Base-by-base conservation (phyloP, 495 filamentous ascomycete species). In the Neurospora intermedia region DNA sequence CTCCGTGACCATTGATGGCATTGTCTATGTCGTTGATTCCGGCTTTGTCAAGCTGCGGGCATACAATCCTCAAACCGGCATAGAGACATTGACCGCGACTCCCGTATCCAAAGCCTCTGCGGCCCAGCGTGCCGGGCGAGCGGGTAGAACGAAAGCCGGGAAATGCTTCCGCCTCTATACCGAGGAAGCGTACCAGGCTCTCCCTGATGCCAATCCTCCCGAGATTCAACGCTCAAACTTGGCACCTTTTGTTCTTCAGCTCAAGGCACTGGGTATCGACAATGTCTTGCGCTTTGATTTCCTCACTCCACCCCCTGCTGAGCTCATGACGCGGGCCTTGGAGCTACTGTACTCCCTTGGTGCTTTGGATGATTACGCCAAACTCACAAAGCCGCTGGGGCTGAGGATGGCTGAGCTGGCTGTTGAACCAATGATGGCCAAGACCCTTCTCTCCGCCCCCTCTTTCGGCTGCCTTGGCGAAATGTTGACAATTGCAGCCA, bases 121-220 rank as follows among this genome's bases (percentile, higher is more conserved):
- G 10, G 92, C 91, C 5, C 96, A 98, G 82, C 91, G 96, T 27
- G 91, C 95, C 31, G 96, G 96, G 31, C 89, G 96, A 80, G 95
- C 96, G 16, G 96, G 96, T 20, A 87, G 96, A 74, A 98, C 95
- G 0, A 95, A 90, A 75, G 89, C 96, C 3, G 96, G 96, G 9
- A 99, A 98, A 83, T 98, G 96, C 79, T 98, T 92, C 78, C 91
- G 95, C 10, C 86, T 99, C 2, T 98, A 97, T 80, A 97, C 94
- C 20, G 93, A 97, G 79, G 84, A 89, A 46, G 86, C 85, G 6
- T 97, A 90, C 78, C 86, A 89, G 69, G 77, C 81, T 35, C 85
- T 99, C n/a, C 85, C 87, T 10, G 93, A 93, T 75, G 85, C 89
- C 35, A 95, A 91, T 3, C 83, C 93, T 4, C 95, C 96, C 2